Conservation (phyloP, 805 yeast genomes). For the Nakazawaea wyomingensis region DNA sequence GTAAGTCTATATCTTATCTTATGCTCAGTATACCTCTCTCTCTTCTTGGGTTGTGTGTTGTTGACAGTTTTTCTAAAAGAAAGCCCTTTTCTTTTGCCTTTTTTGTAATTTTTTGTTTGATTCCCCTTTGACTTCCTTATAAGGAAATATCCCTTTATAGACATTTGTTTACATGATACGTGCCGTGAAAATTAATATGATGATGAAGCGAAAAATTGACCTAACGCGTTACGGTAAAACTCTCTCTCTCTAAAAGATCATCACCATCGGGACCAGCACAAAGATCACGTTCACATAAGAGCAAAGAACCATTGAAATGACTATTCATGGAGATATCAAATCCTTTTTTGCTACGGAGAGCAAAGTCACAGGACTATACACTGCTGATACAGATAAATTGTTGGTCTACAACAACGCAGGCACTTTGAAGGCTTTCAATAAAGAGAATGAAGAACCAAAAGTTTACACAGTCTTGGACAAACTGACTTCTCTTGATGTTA, state of each 20-base stretch:
- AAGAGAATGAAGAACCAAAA: constrained; percentile 47
- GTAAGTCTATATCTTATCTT: too few species aligned
- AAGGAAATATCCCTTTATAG: not conserved
- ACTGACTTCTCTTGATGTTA: constrained; percentile 30
- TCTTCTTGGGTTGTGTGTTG: too few species aligned
- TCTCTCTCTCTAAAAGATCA: not conserved
- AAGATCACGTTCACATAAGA: too few species aligned
- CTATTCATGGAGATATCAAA: constrained; percentile 22
- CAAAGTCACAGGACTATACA: constrained; percentile 8
- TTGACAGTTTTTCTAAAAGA: too few species aligned
- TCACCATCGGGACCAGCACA: not conserved
- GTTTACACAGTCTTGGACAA: constrained; percentile 47
- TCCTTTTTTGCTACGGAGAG: constrained; percentile 27
- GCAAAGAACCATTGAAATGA: constrained; percentile 14
- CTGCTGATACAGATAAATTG: constrained; percentile 17
- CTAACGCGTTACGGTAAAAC: not conserved
- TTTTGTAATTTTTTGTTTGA: not conserved
- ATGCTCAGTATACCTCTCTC: too few species aligned
- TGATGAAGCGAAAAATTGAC: not conserved
- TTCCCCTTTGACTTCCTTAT: not conserved
- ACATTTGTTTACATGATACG: not conserved
- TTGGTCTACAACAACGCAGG: constrained; percentile 53
- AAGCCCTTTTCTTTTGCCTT: too few species aligned
- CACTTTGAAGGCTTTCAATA: constrained; percentile 44
- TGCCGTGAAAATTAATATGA: not conserved